Evolutionary conservation across 1,284 basidiomycete species (phyloP).

Genomic region (Melampsora americana): DNA sequence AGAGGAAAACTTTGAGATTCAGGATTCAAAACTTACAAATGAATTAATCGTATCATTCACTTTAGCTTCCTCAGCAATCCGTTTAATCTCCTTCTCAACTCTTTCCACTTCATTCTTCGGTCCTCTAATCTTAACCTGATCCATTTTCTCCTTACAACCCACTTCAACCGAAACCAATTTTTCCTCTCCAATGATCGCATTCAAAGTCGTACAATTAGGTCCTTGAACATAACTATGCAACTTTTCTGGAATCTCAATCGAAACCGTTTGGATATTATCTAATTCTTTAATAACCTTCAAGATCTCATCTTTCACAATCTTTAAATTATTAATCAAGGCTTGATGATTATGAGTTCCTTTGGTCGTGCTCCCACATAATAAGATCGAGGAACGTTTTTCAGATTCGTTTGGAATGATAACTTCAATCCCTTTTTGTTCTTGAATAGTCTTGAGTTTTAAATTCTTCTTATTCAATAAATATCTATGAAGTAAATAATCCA

Average conservation of each 20-base stretch:
- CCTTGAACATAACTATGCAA: constrained; percentile 87
- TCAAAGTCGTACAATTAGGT: constrained; percentile 76
- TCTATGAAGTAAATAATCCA: constrained; percentile 81
- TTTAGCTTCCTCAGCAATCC: constrained; percentile 87
- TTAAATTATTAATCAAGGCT: constrained; percentile 56
- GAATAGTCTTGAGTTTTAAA: constrained; percentile 71
- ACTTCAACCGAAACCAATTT: constrained; percentile 82
- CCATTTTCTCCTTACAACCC: constrained; percentile 61
- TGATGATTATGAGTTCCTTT: constrained; percentile 11
- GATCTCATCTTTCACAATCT: constrained; percentile 72
- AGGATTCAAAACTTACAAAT: too few relatives aligned
- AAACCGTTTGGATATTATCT: constrained; percentile 78
- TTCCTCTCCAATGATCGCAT: constrained; percentile 93
- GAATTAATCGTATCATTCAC: constrained; percentile 90
- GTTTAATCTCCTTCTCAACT: constrained; percentile 75
- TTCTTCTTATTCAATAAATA: constrained; percentile 78
- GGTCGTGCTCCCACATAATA: constrained; percentile 73
- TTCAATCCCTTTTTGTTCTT: constrained; percentile 72
- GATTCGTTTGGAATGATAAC: constrained; percentile 76
- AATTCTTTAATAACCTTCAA: constrained; percentile 72
- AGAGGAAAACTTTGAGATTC: too few relatives aligned
- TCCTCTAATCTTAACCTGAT: constrained; percentile 81
- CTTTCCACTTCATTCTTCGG: constrained; percentile 79
- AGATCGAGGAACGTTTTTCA: constrained; percentile 68
- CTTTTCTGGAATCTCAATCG: constrained; percentile 71